Evolutionary conservation across 805 yeast species (phyloP).

Genomic region (Candida tallmaniae): DNA sequence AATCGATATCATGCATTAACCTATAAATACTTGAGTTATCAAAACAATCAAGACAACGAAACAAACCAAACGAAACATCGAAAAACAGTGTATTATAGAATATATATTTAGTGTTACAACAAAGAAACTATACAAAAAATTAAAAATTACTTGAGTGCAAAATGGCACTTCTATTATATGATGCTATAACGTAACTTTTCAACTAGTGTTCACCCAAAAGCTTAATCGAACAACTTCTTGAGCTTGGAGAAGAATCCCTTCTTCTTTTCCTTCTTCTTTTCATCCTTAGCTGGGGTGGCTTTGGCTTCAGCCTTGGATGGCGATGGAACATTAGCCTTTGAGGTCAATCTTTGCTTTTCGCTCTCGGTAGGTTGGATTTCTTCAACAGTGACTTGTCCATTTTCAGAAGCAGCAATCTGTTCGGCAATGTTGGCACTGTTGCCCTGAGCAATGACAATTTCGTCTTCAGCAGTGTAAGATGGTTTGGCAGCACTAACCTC

Average conservation of each 20-base stretch:
- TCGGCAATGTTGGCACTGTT: constrained; percentile 27
- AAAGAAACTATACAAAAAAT: constrained; percentile 12
- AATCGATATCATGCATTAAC: too few species aligned
- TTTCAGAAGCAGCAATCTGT: constrained; percentile 31
- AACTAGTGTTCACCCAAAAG: too few species aligned
- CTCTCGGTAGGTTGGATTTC: constrained; percentile 39
- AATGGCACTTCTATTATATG: too few species aligned
- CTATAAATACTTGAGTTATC: too few species aligned
- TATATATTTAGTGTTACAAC: constrained; percentile 11
- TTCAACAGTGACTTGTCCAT: constrained; percentile 34
- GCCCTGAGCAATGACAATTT: constrained; percentile 39
- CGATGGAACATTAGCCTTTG: constrained; percentile 18
- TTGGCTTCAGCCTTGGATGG: constrained; percentile 8
- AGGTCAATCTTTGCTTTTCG: constrained; percentile 32
- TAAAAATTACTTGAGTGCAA: neutral
- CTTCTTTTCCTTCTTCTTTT: constrained; percentile 32
- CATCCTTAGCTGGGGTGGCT: constrained; percentile 10
- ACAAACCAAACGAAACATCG: too few species aligned
- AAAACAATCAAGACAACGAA: too few species aligned
- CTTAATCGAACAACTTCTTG: constrained; percentile 33
- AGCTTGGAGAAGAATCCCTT: constrained; percentile 34
- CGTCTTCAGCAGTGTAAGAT: constrained; percentile 24
- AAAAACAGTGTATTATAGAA: constrained; percentile 14
- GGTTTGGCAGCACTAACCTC: constrained; percentile 16
- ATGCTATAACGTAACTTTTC: constrained; percentile 1